Conservation (phyloP, 306 rosid species). For the Pueraria montana region DNA sequence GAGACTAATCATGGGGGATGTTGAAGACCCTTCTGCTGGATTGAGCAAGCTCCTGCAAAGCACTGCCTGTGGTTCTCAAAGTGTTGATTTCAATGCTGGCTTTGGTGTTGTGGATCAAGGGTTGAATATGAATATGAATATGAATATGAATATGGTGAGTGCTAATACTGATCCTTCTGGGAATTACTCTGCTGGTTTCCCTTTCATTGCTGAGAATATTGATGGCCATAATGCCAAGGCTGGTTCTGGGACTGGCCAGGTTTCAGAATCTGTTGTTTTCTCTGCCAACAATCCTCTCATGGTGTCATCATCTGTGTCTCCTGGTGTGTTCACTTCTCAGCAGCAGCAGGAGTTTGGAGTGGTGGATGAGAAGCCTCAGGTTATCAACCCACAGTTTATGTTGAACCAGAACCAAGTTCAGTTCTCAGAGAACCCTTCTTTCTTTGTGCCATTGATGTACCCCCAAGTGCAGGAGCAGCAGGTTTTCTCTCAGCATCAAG, state of each 20-base stretch:
- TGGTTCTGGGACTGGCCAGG: slow-evolving; percentile 30
- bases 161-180: slow-evolving; percentile 51
- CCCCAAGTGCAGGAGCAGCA: slow-evolving; percentile 75
- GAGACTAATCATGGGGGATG: slow-evolving; percentile 86
- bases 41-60: slow-evolving; percentile 79
- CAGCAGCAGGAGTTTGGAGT: slow-evolving; percentile 59
- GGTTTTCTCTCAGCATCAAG: slow-evolving; percentile 62
- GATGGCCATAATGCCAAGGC: slow-evolving; percentile 42
- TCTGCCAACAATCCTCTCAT: slow-evolving; percentile 53
- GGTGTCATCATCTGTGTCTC: slow-evolving; percentile 48
- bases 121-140: too few relatives aligned
- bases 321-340: slow-evolving; percentile 61
- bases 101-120: slow-evolving; percentile 77
- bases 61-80: slow-evolving; percentile 57
- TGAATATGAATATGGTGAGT: slow-evolving; percentile 41
- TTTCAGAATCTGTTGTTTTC: slow-evolving; percentile 55
- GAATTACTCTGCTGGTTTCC: slow-evolving; percentile 52
- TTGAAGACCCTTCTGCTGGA: slow-evolving; percentile 89
- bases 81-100: slow-evolving; percentile 64
- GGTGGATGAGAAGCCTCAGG: slow-evolving; percentile 81
- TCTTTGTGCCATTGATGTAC: slow-evolving; percentile 78
- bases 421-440: slow-evolving; percentile 65
- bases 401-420: slow-evolving; percentile 76
- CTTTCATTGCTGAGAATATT: slow-evolving; percentile 51
- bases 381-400: slow-evolving; percentile 68